Percentiles rank a stretch among this genome's conserved stretches.
Evolutionary conservation across 2,329 filamentous ascomycete genomes (phyloP).

Genomic region (Phyllosticta citribraziliensis): DNA sequence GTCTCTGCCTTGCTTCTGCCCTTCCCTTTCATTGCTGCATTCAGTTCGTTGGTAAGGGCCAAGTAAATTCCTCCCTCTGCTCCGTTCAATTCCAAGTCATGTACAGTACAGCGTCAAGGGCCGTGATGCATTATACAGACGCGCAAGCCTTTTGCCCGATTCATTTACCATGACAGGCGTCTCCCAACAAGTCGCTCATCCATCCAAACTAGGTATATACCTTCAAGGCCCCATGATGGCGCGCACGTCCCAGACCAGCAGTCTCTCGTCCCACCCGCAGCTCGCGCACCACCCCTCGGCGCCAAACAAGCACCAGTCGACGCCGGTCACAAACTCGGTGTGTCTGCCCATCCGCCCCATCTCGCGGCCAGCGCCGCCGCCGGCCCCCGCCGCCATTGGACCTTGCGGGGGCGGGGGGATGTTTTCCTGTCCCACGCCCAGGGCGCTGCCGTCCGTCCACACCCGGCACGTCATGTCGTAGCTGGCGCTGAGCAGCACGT

Average conservation of each 20-base stretch:
- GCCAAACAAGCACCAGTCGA: constrained; percentile 97
- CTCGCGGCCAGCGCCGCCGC: constrained; percentile 51
- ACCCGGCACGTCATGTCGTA: constrained; percentile 97
- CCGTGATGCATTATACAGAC: too few relatives aligned
- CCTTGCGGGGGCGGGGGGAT: background rate
- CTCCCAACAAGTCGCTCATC: background rate
- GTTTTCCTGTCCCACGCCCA: constrained; percentile 27
- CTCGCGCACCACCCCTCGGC: constrained; percentile 92
- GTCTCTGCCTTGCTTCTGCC: too few relatives aligned
- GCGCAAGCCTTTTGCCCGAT: too few relatives aligned
- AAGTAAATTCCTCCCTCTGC: too few relatives aligned
- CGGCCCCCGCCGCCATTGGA: constrained; percentile 24
- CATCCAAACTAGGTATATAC: too few relatives aligned
- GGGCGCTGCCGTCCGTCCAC: constrained; percentile 72
- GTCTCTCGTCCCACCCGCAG: constrained; percentile 85
- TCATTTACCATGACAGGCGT: background rate
- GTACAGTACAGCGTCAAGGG: too few relatives aligned
- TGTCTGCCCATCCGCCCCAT: constrained; percentile 83
- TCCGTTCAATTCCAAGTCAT: too few relatives aligned
- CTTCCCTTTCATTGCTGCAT: too few relatives aligned
- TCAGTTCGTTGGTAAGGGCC: too few relatives aligned
- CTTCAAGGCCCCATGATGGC: constrained; percentile 41
- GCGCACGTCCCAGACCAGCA: constrained; percentile 86
- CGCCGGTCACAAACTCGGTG: constrained; percentile 90
- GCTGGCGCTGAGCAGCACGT: constrained; percentile 77